A percentile compares a stretch with the other conserved stretches of the same genome.
phyloP scores from a whole-genome alignment of 305 asterid species.

The Euphrasia arctica region DNA sequence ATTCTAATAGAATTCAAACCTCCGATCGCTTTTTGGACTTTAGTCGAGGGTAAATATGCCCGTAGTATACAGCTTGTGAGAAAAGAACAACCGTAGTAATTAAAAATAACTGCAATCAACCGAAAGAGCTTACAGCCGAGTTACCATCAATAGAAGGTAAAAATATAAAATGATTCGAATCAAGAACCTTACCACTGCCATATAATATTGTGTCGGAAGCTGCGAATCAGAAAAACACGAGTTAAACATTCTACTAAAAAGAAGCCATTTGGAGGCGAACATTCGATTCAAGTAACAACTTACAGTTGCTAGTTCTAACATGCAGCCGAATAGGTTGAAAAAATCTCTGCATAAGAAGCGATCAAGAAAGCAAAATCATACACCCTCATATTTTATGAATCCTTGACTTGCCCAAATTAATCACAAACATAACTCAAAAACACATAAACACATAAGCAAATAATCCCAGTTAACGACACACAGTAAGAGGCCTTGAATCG shows the following conservation, averaged over 20 bases:
- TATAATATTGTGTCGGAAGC: constrained; percentile 72
- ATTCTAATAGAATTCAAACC: constrained; percentile 36
- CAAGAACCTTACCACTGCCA: constrained; percentile 56
- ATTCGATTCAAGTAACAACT: constrained; percentile 23
- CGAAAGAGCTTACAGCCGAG: neutral
- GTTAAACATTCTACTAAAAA: constrained; percentile 16
- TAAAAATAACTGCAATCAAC: constrained; percentile 48
- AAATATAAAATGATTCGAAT: neutral
- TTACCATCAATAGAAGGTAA: neutral
- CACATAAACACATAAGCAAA: no score
- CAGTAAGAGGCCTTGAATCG: no score
- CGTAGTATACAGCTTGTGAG: constrained; percentile 41
- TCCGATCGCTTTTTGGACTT: constrained; percentile 26
- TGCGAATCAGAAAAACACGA: constrained; percentile 37
- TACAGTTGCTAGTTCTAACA: constrained; percentile 74
- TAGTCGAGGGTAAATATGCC: no score
- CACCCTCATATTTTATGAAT: neutral
- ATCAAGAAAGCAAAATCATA: constrained; percentile 21
- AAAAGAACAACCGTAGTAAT: constrained; percentile 46
- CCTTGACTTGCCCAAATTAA: no score
- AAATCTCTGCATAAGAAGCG: constrained; percentile 50
- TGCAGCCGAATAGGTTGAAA: constrained; percentile 65
- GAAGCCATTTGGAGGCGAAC: neutral
- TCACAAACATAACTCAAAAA: neutral
- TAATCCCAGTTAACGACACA: no score